Evolutionary conservation across 2,329 filamentous ascomycete species (phyloP), one percentile per base, ranked within the genome.

Genomic region (Alternaria longipes): DNA sequence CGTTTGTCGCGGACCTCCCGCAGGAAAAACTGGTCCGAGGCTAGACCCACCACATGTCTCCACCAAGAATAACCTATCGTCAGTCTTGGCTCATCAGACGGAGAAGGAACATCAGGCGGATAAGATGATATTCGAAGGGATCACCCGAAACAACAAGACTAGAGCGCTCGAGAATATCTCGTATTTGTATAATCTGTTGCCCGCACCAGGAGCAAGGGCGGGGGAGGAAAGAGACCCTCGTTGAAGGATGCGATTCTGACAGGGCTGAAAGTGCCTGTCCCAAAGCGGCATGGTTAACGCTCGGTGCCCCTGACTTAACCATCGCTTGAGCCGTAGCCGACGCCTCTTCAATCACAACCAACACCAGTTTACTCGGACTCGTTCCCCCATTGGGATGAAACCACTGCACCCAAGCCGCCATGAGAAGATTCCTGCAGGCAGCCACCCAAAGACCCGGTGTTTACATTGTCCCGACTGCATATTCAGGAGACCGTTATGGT

Each of bases 381-480:
- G 30, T 52, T 54, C 51, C 62, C 57, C 41, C 61, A 59, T 63
- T 40, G n/a, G 53, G 62, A 59, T 57, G 57, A 63, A 58, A 60
- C 57, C 54, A 56, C 42, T 36, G 51, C n/a, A 36, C 30, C 8
- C 34, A 54, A 58, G 47, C 59, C 30, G 40, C 51, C 38, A 58
- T 54, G 49, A 56, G 53, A 41, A 54, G 22, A 58, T 42, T 51
- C 40, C 56, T 51, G 44, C 49, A 65, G 59, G 56, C 47, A 65
- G 57, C 60, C 62, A 59, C 54, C 41, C 8, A 26, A 14, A 11
- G 41, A 40, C 47, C 40, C 36, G 18, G 52, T 47, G 28, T 46
- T 56, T 54, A 49, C 16, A 28, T 24, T 22, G 41, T 42, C 18
- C 38, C 54, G 24, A 46, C 24, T 24, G 38, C 41, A 22, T 40